A percentile compares a stretch with the other conserved stretches of the same genome.
phyloP scores from a whole-genome alignment of 1,139 yeast genomes.

The Hanseniaspora sp. region DNA sequence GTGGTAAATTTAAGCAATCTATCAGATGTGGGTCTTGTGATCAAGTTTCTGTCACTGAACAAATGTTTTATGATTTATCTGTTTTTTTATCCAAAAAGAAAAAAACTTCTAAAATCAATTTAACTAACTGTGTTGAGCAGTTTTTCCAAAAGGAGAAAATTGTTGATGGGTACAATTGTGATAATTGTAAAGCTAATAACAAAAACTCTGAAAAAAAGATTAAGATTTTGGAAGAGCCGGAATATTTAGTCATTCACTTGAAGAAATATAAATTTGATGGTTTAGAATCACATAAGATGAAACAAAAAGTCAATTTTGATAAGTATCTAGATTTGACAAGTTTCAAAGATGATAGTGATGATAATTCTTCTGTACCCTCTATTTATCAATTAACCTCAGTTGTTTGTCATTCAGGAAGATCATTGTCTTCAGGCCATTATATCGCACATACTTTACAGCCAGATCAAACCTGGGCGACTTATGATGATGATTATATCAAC shows the following conservation, averaged over 20 bases:
- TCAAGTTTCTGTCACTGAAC: conserved; percentile 75
- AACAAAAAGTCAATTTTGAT: conserved; percentile 74
- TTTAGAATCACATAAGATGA: conserved; percentile 65
- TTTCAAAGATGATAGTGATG: conserved; percentile 34
- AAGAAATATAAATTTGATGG: conserved; percentile 86
- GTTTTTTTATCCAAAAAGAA: conserved; percentile 46
- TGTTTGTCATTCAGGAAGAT: conserved; percentile 88
- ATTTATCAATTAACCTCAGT: conserved; percentile 72
- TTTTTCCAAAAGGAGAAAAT: conserved; percentile 73
- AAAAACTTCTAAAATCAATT: conserved; percentile 21
- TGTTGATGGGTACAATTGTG: conserved; percentile 74
- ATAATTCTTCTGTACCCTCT: conserved; percentile 39
- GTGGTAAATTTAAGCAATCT: conserved; percentile 74
- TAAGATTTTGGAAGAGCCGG: conserved; percentile 73
- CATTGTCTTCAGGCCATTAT: conserved; percentile 87
- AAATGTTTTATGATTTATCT: conserved; percentile 86
- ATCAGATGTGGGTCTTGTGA: conserved; percentile 76
- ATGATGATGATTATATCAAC: conserved; percentile 84
- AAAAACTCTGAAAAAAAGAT: conserved; percentile 71
- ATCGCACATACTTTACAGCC: conserved; percentile 86
- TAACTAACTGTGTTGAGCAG: conserved; percentile 58
- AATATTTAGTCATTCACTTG: conserved; percentile 72
- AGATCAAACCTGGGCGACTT: conserved; percentile 81
- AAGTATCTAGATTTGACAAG: conserved; percentile 61
- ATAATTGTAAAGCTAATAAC: conserved; percentile 56